Evolutionary conservation across 2,329 filamentous ascomycete species (phyloP).

Genomic region (Colletotrichum melonis): DNA sequence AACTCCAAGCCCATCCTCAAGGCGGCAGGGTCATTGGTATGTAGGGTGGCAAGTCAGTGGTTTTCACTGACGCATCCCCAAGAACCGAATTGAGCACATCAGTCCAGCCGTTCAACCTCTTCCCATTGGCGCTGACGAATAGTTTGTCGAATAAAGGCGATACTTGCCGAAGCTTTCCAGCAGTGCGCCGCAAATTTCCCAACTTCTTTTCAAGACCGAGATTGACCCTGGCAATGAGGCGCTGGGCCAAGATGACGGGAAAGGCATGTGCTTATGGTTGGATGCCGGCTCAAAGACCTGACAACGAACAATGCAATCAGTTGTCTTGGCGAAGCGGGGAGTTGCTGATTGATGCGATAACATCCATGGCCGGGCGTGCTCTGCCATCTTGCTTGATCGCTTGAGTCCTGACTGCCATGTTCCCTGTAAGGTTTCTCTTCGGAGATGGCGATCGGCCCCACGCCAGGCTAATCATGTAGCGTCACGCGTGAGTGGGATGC

Average conservation of each 20-base stretch:
- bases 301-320: conserved; percentile 1
- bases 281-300: neutral
- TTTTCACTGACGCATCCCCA: neutral
- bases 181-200: neutral
- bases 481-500: neutral
- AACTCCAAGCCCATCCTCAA: no score
- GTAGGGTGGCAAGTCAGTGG: neutral
- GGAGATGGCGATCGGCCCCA: neutral
- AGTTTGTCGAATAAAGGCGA: neutral
- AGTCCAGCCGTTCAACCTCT: neutral
- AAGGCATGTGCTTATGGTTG: conserved; percentile 16
- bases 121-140: neutral
- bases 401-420: neutral
- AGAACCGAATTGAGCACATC: neutral
- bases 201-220: no score
- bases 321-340: conserved; percentile 26
- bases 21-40: no score
- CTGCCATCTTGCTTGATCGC: neutral
- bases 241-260: conserved; percentile 20
- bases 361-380: neutral
- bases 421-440: neutral
- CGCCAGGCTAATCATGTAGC: neutral
- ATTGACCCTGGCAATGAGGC: neutral
- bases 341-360: neutral
- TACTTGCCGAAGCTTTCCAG: neutral